Evolutionary conservation across 768 basidiomycete species (phyloP), one percentile per base, ranked within the genome.

Genomic region (Saitozyma sp.): DNA sequence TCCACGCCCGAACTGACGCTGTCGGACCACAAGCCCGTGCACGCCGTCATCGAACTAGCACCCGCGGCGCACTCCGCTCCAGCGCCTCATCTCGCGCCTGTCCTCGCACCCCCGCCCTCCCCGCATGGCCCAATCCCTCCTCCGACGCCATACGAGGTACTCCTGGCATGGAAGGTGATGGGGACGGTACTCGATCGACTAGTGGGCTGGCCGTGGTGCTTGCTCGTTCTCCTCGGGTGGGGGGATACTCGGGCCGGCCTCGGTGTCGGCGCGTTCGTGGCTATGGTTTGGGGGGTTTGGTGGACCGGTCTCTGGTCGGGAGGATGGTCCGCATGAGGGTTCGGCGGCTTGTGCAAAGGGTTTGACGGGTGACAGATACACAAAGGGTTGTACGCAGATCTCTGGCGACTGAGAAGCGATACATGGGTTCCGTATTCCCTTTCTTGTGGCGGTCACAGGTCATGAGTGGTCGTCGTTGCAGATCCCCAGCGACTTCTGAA

Each of bases 11-110:
- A 64, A 29, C 91, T 93, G 78, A 89, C 88, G 13, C 86, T 89
- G 4, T 94, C 92, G 10, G 95, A 98, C 79, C 95, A 98, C 80
- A 96, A 96, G 87, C 94, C 94, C 0, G 84, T 98, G 54, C 86
- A 91, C 14, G 83, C 86, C 39, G 81, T 92, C 43, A 83, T 93
- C 11, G 81, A 86, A 37, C 82, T 92, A n/a, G 69, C 74, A 19
- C 73, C 82, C 2, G 56, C 75, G 6, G 37, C 73, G 16, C 63
- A 68, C 8, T 58, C 82, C 6, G 54, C 75, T 2, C 50, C 76
- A 9, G 73, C 71, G 29, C 80, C 68, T 6, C 82, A 65, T 59
- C 62, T 55, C 48, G 74, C 52, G 42, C 70, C 48, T 58, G 79
- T 40, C 85, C 87, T 9, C 63, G 80, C 46, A 80, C 87, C 56